Evolutionary conservation across 805 yeast genomes (phyloP).

Genomic region (Schwanniomyces pseudopolymorphus): DNA sequence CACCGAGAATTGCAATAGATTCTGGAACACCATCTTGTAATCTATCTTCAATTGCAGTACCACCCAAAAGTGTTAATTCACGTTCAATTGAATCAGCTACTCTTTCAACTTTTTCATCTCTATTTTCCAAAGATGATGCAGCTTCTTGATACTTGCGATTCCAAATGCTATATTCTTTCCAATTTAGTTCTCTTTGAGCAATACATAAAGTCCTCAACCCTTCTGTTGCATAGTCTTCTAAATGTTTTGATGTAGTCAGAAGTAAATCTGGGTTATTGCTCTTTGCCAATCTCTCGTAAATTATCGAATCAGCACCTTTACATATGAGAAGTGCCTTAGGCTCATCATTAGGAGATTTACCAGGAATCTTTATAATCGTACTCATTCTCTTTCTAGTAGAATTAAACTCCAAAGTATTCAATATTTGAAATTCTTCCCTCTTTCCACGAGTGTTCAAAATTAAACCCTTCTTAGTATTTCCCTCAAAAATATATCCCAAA

Average conservation of each 20-base stretch:
- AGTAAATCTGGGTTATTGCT: conserved; percentile 51
- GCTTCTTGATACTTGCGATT: conserved; percentile 61
- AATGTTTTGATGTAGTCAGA: conserved; percentile 65
- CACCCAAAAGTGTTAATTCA: conserved; percentile 66
- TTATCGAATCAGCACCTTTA: conserved; percentile 84
- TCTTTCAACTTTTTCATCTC: conserved; percentile 72
- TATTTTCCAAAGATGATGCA: conserved; percentile 56
- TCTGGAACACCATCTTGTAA: conserved; percentile 87
- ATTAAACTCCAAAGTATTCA: conserved; percentile 74
- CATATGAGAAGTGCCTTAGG: conserved; percentile 65
- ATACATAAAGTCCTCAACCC: conserved; percentile 82
- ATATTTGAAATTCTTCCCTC: conserved; percentile 65
- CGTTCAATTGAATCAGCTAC: conserved; percentile 74
- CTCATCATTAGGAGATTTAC: conserved; percentile 39
- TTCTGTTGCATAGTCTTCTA: conserved; percentile 79
- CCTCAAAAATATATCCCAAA: conserved; percentile 66
- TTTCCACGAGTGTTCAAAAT: conserved; percentile 69
- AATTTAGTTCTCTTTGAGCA: conserved; percentile 64
- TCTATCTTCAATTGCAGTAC: conserved; percentile 85
- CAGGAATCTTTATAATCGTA: conserved; percentile 72
- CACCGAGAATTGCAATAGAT: conserved; percentile 63
- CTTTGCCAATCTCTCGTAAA: conserved; percentile 59
- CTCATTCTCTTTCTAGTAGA: conserved; percentile 89
- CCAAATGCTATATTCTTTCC: conserved; percentile 67
- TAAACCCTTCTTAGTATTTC: conserved; percentile 66